These are phyloP conservation scores for Cladosporium phlei DNA, from an alignment of 2,329 filamentous ascomycete genomes.

Conservation along the genomic window DNA sequence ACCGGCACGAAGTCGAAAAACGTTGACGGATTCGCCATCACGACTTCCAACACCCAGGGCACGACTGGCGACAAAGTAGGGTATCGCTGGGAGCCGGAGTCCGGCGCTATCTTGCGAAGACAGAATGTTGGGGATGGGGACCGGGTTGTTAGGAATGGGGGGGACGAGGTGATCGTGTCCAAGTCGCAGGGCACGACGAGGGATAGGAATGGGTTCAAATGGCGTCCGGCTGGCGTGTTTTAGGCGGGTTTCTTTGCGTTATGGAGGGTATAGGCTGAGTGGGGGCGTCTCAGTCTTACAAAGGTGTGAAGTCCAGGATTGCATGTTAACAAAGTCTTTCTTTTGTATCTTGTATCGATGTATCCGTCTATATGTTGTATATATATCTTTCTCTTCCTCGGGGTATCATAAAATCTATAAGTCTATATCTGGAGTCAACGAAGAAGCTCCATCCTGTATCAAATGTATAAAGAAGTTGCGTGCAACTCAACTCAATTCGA, in stretches of 20 bases:
- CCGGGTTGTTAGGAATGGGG: background rate
- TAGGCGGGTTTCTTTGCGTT: too few relatives aligned
- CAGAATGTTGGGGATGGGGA: background rate
- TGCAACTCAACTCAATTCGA: background rate
- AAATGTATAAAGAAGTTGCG: background rate
- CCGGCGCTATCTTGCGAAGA: background rate
- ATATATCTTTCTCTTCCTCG: background rate
- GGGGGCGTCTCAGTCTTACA: too few relatives aligned
- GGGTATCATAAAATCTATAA: constrained; percentile 10
- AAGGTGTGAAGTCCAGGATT: too few relatives aligned
- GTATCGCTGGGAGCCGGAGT: background rate
- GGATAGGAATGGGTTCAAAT: background rate
- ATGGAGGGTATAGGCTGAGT: too few relatives aligned
- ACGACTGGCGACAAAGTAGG: background rate
- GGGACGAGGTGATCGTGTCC: background rate
- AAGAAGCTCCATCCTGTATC: constrained; percentile 10
- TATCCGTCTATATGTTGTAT: background rate
- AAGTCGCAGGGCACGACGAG: background rate
- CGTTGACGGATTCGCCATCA: too few relatives aligned
- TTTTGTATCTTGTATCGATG: too few relatives aligned
- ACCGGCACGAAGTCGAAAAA: background rate
- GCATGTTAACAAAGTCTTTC: too few relatives aligned
- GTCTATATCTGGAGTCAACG: constrained; percentile 9
- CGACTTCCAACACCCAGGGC: background rate
- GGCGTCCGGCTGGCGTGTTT: background rate